Evolutionary conservation across 2,329 filamentous ascomycete species (phyloP), one percentile per base, ranked within the genome.

Genomic region (Orbilia javanica): DNA sequence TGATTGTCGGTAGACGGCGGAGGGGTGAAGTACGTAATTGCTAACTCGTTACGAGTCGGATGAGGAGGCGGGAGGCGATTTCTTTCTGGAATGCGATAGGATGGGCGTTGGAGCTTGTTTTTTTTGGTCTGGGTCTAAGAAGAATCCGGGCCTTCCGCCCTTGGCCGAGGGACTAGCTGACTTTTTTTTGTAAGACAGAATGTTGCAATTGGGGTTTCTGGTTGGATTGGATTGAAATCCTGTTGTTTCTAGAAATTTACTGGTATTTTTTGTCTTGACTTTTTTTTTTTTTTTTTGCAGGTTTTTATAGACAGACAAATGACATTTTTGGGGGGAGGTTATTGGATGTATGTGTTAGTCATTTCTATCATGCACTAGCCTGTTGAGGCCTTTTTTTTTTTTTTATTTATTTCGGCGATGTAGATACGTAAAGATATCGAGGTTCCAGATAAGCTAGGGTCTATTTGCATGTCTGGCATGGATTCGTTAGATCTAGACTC

Each of bases 81-180:
- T n/a, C n/a, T n/a, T 42, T n/a, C 25, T 39, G 53, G 53, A 60
- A 60, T 18, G 53, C 25, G n/a, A 48, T 48, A 48, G n/a, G 48
- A 52, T 3, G 25, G 18, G 15, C n/a, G 25, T 55, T 39, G 7
- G 42, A 60, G 55, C 34, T 60, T 60, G 20, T 25, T 39, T 25
- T 27, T n/a, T n/a, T n/a, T n/a, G n/a, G n/a, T n/a, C n/a, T n/a
- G n/a, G 11, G 34, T n/a, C 55, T 27, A 60, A 42, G 53, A 39
- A n/a, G 48, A 52, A 52, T 52, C 48, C 25, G 25, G 48, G 48
- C 18, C 48, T 29, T 52, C 13, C 18, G 48, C 7, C 48, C 13
- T 31, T 29, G 4, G 8, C 46, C 11, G 46, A 50, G 15, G 3
- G 46, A n/a, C 46, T 25, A 27, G 20, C 1, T 4, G 7, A 11